Evolutionary conservation across 2,329 filamentous ascomycete genomes (phyloP), one percentile per base, ranked within the genome.

Genomic region (Neurospora crassa): DNA sequence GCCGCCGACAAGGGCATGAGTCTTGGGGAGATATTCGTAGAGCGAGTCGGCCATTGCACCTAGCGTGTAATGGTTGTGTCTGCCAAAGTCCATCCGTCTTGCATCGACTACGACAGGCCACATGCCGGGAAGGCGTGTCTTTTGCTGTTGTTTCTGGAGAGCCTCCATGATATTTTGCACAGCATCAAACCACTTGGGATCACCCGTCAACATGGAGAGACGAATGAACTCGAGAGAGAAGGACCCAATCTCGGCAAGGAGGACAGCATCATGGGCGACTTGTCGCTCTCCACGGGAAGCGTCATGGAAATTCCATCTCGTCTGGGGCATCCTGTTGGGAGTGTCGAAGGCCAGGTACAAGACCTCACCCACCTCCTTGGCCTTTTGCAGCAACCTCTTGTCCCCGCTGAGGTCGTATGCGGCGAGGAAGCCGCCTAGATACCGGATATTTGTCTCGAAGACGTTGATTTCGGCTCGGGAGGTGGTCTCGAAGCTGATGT

Each of bases 181-280:
- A 0, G 91, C 92, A 78, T 94, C 92, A 77, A 90, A 93, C 80
- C 91, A 93, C 76, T 89, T 92, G 69, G 85, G 79, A 72, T 92
- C 83, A 69, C 87, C 88, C 0, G 91, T 92, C 72, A 93, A 81
- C 78, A 92, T 90, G 3, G 89, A 86, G 59, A 93, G 79, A 14
- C 90, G 84, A 3, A 88, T 91, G 77, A 93, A 92, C 77, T 93
- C 91, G 74, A 93, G 79, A 4, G 86, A 88, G 68, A 92, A 83
- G 14, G 89, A 91, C 7, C 90, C 90, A 6, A 79, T 77, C 1
- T 79, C 77, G 0, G 82, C 80, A 12, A 80, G 78, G 0, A 80
- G 77, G 45, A 80, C 80, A 47, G 77, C 75, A 2, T 76, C 76
- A 20, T 77, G 77, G 37, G 80, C 79, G 5, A 76, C 69, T 45